Conservation (phyloP, 106 monocot species). For the Triglochin maritima region DNA sequence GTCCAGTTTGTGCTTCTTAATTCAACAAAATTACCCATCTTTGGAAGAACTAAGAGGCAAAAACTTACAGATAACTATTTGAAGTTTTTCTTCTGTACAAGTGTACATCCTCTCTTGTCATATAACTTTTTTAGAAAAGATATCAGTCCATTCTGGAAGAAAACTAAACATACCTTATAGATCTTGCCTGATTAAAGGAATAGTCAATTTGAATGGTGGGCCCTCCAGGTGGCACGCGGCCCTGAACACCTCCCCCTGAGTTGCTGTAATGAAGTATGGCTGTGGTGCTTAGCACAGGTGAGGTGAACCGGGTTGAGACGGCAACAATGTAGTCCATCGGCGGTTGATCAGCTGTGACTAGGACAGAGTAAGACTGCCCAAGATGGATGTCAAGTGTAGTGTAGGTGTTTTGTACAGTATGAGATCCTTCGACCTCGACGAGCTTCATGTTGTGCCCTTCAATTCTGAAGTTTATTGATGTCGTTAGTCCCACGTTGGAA, state of each 20-base stretch:
- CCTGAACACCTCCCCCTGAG: background rate
- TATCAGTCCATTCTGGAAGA: background rate
- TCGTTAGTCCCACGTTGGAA: constrained; percentile 29
- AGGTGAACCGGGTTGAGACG: constrained; percentile 25
- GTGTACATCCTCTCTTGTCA: background rate
- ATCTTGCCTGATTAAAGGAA: constrained; percentile 29
- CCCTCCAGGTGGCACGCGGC: constrained; percentile 15
- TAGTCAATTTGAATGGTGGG: constrained; percentile 31
- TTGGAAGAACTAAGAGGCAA: too few relatives aligned
- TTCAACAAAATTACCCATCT: too few relatives aligned
- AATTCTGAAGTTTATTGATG: constrained; percentile 30
- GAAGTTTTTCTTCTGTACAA: background rate
- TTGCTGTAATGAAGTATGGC: constrained; percentile 22
- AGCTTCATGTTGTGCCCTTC: constrained; percentile 38
- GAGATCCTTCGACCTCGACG: constrained; percentile 42
- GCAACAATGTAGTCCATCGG: constrained; percentile 33
- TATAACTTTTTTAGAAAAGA: background rate
- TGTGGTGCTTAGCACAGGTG: constrained; percentile 14
- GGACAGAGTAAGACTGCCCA: constrained; percentile 33
- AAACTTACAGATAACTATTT: too few relatives aligned
- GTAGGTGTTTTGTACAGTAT: constrained; percentile 34
- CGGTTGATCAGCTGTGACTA: constrained; percentile 36
- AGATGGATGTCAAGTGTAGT: constrained; percentile 23
- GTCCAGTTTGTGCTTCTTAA: too few relatives aligned
- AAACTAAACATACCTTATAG: constrained; percentile 8